These are phyloP conservation scores for Hemisphaericaspora subhashii DNA, from an alignment of 1,139 yeast genomes.

Conservation along the genomic window DNA sequence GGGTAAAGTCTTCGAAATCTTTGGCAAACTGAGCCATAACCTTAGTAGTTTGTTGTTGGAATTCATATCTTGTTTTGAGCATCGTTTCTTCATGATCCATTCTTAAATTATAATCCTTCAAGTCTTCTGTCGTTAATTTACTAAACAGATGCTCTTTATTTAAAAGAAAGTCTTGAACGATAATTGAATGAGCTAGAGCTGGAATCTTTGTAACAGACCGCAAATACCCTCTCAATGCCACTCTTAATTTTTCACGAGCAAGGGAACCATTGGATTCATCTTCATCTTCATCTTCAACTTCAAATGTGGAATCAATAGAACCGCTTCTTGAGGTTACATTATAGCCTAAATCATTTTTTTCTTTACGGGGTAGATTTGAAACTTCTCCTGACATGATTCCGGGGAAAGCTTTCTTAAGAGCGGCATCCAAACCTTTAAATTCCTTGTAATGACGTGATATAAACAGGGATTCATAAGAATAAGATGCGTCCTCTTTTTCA, in stretches of 20 bases:
- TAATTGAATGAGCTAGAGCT: constrained; percentile 53
- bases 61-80: constrained; percentile 64
- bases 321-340: not conserved
- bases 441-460: constrained; percentile 66
- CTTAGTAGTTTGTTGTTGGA: constrained; percentile 64
- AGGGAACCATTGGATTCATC: constrained; percentile 12
- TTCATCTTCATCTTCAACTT: constrained; percentile 1
- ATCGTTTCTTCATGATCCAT: constrained; percentile 60
- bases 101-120: constrained; percentile 56
- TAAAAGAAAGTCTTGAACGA: constrained; percentile 18
- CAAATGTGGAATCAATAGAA: not conserved
- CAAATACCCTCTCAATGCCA: constrained; percentile 74
- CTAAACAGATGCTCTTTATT: constrained; percentile 16
- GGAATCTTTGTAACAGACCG: constrained; percentile 51
- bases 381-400: constrained; percentile 67
- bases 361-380: constrained; percentile 47
- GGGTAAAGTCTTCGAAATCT: constrained; percentile 57
- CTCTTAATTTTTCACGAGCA: constrained; percentile 63
- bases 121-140: constrained; percentile 35
- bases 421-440: constrained; percentile 55
- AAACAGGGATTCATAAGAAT: constrained; percentile 33
- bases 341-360: constrained; percentile 38
- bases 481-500: constrained; percentile 16
- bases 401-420: constrained; percentile 58
- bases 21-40: constrained; percentile 43